Base-by-base conservation (phyloP, 1,284 basidiomycete species). In the Ganoderma resinaceum region DNA sequence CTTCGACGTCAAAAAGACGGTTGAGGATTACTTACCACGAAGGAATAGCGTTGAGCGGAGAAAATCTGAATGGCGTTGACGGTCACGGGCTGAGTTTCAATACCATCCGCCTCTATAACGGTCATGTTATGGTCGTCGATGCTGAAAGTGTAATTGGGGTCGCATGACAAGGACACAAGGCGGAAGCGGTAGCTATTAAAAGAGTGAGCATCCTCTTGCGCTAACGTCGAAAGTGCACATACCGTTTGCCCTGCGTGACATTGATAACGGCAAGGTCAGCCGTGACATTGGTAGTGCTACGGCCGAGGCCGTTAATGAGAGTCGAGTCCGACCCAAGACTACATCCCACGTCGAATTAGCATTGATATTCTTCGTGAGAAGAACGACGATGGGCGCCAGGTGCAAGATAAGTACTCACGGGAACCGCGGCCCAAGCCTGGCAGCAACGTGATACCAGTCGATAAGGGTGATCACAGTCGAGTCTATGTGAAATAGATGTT, bases 291-390 rank as follows among this genome's bases (percentile, higher is more conserved):
- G 74, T 73, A 11, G 67, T 57, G 62, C 67, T 79, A 3, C 80
- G 77, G 14, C 85, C 85, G 35, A 77, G 74, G 6, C 84, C 84
- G 61, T 90, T 90, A 75, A 91, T 86, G 6, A 89, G 75, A 2
- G 84, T 87, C 0, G 84, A 59, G 42, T 71, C 70, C 4, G 73
- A 49, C 18, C 67, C 67, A 18, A 64, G 42, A 38, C 74, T 75
- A 59, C 8, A 46, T 11, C 20, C 20, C 33, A 52, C 18, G 23
- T 42, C 14, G 3, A 18, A 31, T 61, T 18, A 66, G 49, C 40
- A 11, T 35, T 31, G 29, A 37, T 26, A 29, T 14, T 38, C 26
- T 14, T 43, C 26, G n/a, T 8, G 5, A 11, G 6, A n/a, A 26
- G 5, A 61, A 3, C 9, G 12, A 40, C 1, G 7, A 40, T 11